A percentile compares a stretch with the other conserved stretches of the same genome.
phyloP scores from a whole-genome alignment of 2,329 filamentous ascomycete species.

The Tympanopsis confertula region DNA sequence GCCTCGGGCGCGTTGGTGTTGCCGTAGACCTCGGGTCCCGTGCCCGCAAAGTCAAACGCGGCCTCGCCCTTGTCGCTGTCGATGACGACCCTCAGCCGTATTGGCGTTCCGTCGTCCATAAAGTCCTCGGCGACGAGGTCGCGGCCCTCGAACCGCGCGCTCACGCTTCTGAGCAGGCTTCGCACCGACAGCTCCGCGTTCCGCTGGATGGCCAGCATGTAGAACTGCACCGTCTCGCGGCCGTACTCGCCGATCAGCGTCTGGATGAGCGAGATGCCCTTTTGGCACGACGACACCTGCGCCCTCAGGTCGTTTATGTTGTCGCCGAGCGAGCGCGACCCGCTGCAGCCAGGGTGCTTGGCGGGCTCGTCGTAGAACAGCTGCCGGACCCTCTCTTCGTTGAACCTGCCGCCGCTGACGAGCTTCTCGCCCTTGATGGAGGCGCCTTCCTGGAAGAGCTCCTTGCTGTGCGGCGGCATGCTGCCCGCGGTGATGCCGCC shows the following conservation, averaged over 20 bases:
- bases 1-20: constrained; percentile 23
- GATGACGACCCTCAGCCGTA: constrained; percentile 18
- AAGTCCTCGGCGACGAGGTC: constrained; percentile 15
- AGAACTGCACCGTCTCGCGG: constrained; percentile 17
- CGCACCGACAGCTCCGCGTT: constrained; percentile 25
- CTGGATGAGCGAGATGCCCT: constrained; percentile 21
- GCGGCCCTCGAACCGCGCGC: constrained; percentile 8
- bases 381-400: constrained; percentile 16
- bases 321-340: constrained; percentile 21
- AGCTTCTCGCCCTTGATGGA: constrained; percentile 23
- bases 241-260: constrained; percentile 19
- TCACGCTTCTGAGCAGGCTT: constrained; percentile 9
- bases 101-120: constrained; percentile 22
- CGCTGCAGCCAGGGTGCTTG: constrained; percentile 21
- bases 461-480: constrained; percentile 27
- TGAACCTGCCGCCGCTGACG: constrained; percentile 20
- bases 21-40: constrained; percentile 18
- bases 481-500: constrained; percentile 23
- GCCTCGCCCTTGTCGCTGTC: constrained; percentile 15
- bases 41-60: constrained; percentile 22
- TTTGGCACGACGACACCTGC: constrained; percentile 27
- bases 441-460: constrained; percentile 30
- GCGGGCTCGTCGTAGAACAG: constrained; percentile 17
- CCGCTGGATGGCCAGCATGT: constrained; percentile 27
- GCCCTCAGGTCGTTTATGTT: constrained; percentile 31